phyloP scores from a whole-genome alignment of 1,284 basidiomycete species.

The Uromyces viciae-fabae region DNA sequence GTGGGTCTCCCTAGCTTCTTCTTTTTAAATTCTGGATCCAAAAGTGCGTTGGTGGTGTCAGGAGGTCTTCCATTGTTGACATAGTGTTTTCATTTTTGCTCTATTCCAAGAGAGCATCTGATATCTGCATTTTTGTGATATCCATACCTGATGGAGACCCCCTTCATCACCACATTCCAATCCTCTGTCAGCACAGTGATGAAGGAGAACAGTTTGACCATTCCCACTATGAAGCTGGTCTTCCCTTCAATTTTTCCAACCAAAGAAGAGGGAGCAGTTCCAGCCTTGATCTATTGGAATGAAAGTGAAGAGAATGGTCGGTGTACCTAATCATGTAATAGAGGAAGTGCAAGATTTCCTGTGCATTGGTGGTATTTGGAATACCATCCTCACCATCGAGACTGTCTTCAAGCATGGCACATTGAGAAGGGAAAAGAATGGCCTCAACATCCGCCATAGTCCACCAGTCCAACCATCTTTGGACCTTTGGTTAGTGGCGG shows the following conservation, averaged over 20 bases:
- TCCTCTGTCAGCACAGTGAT: neutral
- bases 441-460: neutral
- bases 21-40: neutral
- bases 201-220: neutral
- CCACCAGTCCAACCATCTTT: constrained; percentile 14
- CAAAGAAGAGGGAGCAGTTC: neutral
- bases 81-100: neutral
- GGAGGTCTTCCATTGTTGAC: neutral
- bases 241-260: neutral
- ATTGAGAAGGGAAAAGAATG: neutral
- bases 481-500: neutral
- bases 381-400: neutral
- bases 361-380: constrained; percentile 6
- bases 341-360: neutral
- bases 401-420: neutral
- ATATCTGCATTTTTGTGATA: neutral
- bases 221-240: neutral
- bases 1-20: neutral
- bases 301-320: neutral
- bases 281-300: neutral
- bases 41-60: neutral
- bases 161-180: neutral
- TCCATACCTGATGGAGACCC: neutral
- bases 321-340: constrained; percentile 2
- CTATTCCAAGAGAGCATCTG: neutral